A percentile compares a stretch with the other conserved stretches of the same genome.
Evolutionary conservation across 306 rosid genomes (phyloP).

Genomic region (Pachyrhizus erosus): DNA sequence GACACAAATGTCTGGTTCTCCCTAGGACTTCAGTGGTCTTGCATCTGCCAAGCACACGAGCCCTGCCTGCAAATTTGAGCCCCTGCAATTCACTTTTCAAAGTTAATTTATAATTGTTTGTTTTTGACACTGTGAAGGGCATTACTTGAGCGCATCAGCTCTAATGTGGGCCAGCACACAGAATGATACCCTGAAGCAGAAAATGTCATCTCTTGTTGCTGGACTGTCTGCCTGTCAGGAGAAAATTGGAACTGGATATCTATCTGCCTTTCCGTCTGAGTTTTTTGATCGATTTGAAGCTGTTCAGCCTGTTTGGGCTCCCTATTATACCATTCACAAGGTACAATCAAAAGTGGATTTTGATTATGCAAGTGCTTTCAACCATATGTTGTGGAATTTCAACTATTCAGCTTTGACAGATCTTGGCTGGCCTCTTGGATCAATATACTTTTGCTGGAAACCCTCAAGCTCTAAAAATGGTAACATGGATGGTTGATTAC

Average conservation of each 20-base stretch:
- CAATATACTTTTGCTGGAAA: slow-evolving; percentile 71
- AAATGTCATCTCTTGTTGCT: slow-evolving; percentile 68
- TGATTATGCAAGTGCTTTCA: slow-evolving; percentile 22
- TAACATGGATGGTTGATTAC: slow-evolving; percentile 87
- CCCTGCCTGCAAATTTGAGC: neutral
- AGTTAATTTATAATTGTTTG: slow-evolving; percentile 35
- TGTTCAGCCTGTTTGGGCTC: slow-evolving; percentile 75
- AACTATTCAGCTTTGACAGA: slow-evolving; percentile 55
- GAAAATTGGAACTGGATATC: slow-evolving; percentile 80
- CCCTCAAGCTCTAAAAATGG: slow-evolving; percentile 70
- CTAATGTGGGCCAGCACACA: slow-evolving; percentile 88
- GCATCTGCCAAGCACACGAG: slow-evolving; percentile 19
- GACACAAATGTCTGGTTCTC: slow-evolving; percentile 26
- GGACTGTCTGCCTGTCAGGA: slow-evolving; percentile 73
- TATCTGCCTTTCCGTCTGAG: slow-evolving; percentile 87
- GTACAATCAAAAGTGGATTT: slow-evolving; percentile 48
- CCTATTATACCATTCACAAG: slow-evolving; percentile 98
- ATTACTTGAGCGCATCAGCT: slow-evolving; percentile 92
- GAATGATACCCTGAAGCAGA: slow-evolving; percentile 58
- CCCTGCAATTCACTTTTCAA: slow-evolving; percentile 32
- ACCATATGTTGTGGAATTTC: slow-evolving; percentile 10
- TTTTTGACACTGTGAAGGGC: slow-evolving; percentile 68
- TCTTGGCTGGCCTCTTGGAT: slow-evolving; percentile 88
- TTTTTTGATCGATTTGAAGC: slow-evolving; percentile 77
- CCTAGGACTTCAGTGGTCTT: slow-evolving; percentile 2